Conservation (phyloP, 2,329 filamentous ascomycete species). For the Tympanopsis confertula region DNA sequence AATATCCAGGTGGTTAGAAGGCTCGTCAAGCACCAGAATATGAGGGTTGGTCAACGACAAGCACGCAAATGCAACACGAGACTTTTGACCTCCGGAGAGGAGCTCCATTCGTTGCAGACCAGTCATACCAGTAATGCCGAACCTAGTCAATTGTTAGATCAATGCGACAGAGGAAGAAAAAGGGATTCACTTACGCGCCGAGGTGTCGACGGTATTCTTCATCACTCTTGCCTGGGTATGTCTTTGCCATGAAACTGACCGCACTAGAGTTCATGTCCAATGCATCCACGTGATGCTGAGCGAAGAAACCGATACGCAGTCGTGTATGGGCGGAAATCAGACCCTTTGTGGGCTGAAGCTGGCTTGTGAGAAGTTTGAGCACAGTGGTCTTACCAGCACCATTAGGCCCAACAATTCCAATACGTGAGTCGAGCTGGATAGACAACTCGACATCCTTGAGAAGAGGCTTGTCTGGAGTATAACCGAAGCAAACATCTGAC, state of each 20-base stretch:
- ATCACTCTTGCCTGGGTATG: conserved; percentile 79
- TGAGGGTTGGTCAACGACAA: conserved; percentile 87
- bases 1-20: conserved; percentile 96
- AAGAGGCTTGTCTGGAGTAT: conserved; percentile 66
- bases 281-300: conserved; percentile 95
- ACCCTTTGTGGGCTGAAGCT: conserved; percentile 64
- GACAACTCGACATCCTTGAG: conserved; percentile 83
- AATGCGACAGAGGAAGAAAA: not conserved
- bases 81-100: conserved; percentile 94
- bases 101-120: conserved; percentile 92
- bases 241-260: conserved; percentile 91
- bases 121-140: conserved; percentile 83
- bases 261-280: conserved; percentile 80
- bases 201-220: conserved; percentile 95
- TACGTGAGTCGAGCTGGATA: conserved; percentile 93
- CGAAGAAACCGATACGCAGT: conserved; percentile 88
- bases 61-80: conserved; percentile 95
- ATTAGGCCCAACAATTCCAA: conserved; percentile 98
- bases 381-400: conserved; percentile 97
- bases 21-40: conserved; percentile 94
- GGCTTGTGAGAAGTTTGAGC: conserved; percentile 91
- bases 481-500: conserved; percentile 84
- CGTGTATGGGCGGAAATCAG: conserved; percentile 81
- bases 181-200: conserved; percentile 41
- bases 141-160: conserved; percentile 17